These are phyloP conservation scores for Chrysoporthe austroafricana DNA, from an alignment of 2,329 filamentous ascomycete species.

Conservation along the genomic window DNA sequence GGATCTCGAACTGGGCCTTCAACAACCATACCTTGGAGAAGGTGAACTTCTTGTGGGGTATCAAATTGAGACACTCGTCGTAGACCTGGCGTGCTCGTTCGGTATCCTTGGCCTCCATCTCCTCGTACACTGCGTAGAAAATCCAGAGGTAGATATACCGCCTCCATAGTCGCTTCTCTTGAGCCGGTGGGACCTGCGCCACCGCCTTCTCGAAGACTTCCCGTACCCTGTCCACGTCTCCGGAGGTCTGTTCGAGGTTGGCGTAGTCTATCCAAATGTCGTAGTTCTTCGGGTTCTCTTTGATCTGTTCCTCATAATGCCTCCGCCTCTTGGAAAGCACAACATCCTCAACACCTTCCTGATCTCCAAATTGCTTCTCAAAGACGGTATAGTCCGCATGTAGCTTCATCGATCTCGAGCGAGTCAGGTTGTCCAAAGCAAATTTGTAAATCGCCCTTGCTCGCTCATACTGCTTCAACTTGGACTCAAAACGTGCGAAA, in stretches of 20 bases:
- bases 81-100: slow-evolving; percentile 88
- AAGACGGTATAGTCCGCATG: slow-evolving; percentile 97
- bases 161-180: slow-evolving; percentile 96
- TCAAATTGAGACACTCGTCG: slow-evolving; percentile 80
- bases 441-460: slow-evolving; percentile 96
- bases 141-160: slow-evolving; percentile 98
- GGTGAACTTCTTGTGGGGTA: slow-evolving; percentile 96
- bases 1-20: slow-evolving; percentile 90
- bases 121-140: slow-evolving; percentile 96
- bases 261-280: slow-evolving; percentile 97
- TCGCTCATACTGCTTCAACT: slow-evolving; percentile 93
- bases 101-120: slow-evolving; percentile 79
- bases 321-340: slow-evolving; percentile 92
- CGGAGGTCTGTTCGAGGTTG: slow-evolving; percentile 82
- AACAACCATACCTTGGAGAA: slow-evolving; percentile 96
- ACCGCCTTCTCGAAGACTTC: slow-evolving; percentile 96
- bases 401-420: slow-evolving; percentile 80
- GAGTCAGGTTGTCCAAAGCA: slow-evolving; percentile 85
- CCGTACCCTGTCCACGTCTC: slow-evolving; percentile 80
- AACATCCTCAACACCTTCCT: slow-evolving; percentile 91
- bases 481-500: slow-evolving; percentile 93
- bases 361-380: slow-evolving; percentile 96
- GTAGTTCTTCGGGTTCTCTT: slow-evolving; percentile 94
- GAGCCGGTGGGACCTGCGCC: slow-evolving; percentile 89
- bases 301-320: slow-evolving; percentile 92